Evolutionary conservation across 768 basidiomycete genomes (phyloP).

Genomic region (Scleroderma bovista): DNA sequence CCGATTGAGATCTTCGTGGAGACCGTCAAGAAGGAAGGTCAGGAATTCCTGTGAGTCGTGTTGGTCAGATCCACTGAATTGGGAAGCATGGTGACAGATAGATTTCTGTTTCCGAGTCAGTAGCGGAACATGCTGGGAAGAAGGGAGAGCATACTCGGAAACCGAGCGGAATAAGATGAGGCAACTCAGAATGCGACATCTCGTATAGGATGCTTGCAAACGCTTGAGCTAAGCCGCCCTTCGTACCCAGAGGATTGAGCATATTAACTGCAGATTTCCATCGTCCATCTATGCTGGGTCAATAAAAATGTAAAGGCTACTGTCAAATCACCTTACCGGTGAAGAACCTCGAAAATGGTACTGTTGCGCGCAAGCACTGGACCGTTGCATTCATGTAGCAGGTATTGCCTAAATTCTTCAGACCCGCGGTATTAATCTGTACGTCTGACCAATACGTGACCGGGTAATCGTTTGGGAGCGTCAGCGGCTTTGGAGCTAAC

Average conservation of each 20-base stretch:
- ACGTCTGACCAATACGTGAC: conserved; percentile 81
- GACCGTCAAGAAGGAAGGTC: conserved; percentile 86
- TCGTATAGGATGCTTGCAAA: conserved; percentile 82
- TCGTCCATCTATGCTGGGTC: conserved; percentile 50
- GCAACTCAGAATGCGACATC: conserved; percentile 83
- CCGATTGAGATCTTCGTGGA: conserved; percentile 85
- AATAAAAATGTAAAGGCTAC: background rate
- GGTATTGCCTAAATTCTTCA: conserved; percentile 95
- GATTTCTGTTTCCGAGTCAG: conserved; percentile 39
- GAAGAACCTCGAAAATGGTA: conserved; percentile 91
- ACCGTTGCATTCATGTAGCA: conserved; percentile 99
- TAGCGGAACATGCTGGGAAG: conserved; percentile 15
- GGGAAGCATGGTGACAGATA: conserved; percentile 53
- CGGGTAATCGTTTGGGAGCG: conserved; percentile 71
- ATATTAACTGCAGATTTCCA: conserved; percentile 84
- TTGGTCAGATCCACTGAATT: conserved; percentile 84
- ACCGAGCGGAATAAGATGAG: conserved; percentile 72
- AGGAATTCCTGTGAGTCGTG: conserved; percentile 99
- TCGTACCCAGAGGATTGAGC: conserved; percentile 81
- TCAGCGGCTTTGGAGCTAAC: conserved; percentile 52
- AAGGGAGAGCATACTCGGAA: conserved; percentile 65
- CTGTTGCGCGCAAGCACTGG: conserved; percentile 92
- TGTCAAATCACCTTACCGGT: conserved; percentile 48
- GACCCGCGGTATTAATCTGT: conserved; percentile 72
- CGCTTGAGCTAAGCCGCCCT: conserved; percentile 73